phyloP scores from a whole-genome alignment of 164 flowering plant genomes.

The Liriodendron chinense region DNA sequence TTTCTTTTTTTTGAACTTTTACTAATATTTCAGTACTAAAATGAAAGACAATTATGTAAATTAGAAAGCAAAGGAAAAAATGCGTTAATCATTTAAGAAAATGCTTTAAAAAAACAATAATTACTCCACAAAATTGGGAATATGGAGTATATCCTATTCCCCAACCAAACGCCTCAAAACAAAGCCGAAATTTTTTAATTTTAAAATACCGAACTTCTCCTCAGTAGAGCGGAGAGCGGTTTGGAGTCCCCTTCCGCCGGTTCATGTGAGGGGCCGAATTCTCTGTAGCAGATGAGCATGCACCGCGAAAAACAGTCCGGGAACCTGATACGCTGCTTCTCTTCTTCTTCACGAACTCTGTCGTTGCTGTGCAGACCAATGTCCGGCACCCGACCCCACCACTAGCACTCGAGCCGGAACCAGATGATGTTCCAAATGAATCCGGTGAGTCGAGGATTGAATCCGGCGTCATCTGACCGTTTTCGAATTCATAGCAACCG shows the following conservation, averaged over 20 bases:
- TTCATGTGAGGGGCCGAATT: constrained; percentile 21
- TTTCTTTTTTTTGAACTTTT: no score
- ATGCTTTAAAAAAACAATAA: neutral
- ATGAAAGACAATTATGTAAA: no score
- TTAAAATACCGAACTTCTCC: neutral
- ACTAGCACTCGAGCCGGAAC: constrained; percentile 33
- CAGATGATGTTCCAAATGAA: constrained; percentile 37
- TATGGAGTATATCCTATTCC: neutral
- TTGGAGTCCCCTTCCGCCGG: constrained; percentile 69
- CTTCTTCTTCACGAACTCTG: constrained; percentile 62
- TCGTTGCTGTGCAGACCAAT: constrained; percentile 54
- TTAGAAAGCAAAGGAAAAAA: no score
- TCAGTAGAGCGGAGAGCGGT: constrained; percentile 67
- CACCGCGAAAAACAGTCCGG: constrained; percentile 17
- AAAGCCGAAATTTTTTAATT: constrained; percentile 10
- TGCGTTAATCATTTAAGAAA: no score
- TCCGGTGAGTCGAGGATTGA: constrained; percentile 59
- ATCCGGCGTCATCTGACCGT: constrained; percentile 62
- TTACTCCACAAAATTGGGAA: constrained; percentile 42
- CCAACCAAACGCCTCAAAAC: neutral
- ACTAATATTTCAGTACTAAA: no score
- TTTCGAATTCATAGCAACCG: constrained; percentile 34
- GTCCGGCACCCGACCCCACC: constrained; percentile 34
- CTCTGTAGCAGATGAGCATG: constrained; percentile 29
- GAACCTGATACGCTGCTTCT: constrained; percentile 39